phyloP scores from a whole-genome alignment of 2,329 filamentous ascomycete genomes.

The Tolypocladium guangdongense region DNA sequence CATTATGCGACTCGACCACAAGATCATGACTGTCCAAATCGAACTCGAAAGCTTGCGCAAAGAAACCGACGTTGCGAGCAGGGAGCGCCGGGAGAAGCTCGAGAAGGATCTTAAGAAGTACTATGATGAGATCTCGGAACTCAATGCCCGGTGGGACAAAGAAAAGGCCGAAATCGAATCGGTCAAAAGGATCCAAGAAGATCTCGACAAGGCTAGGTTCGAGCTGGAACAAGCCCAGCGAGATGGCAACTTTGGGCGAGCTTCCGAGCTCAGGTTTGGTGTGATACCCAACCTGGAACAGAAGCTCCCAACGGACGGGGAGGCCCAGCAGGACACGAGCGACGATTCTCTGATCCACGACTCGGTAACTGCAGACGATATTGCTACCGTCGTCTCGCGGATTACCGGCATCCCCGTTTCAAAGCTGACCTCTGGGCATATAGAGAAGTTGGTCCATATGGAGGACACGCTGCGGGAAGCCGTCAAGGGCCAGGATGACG shows the following conservation, averaged over 20 bases:
- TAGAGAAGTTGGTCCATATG: slow-evolving; percentile 93
- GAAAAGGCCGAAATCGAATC: slow-evolving; percentile 77
- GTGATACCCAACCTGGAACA: slow-evolving; percentile 72
- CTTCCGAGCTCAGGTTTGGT: slow-evolving; percentile 84
- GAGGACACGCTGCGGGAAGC: slow-evolving; percentile 77
- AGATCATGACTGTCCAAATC: slow-evolving; percentile 96
- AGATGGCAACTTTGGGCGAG: slow-evolving; percentile 77
- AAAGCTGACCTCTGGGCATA: slow-evolving; percentile 86
- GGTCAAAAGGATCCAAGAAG: slow-evolving; percentile 77
- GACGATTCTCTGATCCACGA: slow-evolving; percentile 69
- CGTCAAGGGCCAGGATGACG: slow-evolving; percentile 89
- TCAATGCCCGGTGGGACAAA: slow-evolving; percentile 82
- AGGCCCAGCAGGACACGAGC: slow-evolving; percentile 23
- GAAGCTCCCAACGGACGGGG: slow-evolving; percentile 66
- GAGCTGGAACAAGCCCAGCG: slow-evolving; percentile 83
- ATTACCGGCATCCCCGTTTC: slow-evolving; percentile 87
- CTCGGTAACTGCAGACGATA: slow-evolving; percentile 89
- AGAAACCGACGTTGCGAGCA: slow-evolving; percentile 82
- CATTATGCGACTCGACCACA: slow-evolving; percentile 83
- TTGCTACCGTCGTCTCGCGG: slow-evolving; percentile 80
- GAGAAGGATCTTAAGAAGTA: slow-evolving; percentile 65
- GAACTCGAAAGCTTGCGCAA: slow-evolving; percentile 91
- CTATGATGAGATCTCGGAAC: slow-evolving; percentile 61
- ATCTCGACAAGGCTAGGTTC: slow-evolving; percentile 75
- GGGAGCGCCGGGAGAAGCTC: slow-evolving; percentile 77